Conservation (phyloP, 805 yeast genomes). For the Ogataea salicorniae region DNA sequence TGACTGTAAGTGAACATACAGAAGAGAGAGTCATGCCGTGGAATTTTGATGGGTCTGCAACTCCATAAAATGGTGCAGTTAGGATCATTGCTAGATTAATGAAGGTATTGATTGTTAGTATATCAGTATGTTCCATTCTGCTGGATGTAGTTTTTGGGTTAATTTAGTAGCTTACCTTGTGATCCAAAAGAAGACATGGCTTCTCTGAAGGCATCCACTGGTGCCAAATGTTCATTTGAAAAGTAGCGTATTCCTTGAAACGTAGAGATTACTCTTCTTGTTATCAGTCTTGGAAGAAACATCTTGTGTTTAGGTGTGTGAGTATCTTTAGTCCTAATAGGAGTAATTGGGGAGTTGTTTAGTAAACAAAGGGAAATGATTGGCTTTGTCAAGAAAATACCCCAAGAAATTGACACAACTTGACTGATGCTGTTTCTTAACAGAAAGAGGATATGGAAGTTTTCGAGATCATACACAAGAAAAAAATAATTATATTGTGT, state of each 20-base stretch:
- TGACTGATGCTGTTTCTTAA: no score
- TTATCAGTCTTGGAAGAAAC: background rate
- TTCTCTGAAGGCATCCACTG: constrained; percentile 26
- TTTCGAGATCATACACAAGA: no score
- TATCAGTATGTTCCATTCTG: constrained; percentile 17
- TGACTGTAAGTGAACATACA: constrained; percentile 72
- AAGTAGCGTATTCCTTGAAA: constrained; percentile 1
- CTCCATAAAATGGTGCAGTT: constrained; percentile 39
- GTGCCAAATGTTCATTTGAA: constrained; percentile 18
- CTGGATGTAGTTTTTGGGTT: constrained; percentile 13
- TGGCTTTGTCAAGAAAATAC: no score
- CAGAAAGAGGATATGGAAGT: no score
- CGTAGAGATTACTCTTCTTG: background rate
- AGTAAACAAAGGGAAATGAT: no score
- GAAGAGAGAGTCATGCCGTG: constrained; percentile 87
- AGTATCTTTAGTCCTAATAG: no score
- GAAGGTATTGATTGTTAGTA: constrained; percentile 35
- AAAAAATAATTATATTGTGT: no score
- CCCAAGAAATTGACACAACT: no score
- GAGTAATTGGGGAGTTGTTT: no score
- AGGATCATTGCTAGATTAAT: constrained; percentile 44
- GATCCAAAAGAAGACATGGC: constrained; percentile 33
- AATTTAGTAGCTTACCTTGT: constrained; percentile 23
- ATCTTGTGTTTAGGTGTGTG: no score
- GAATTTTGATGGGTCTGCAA: constrained; percentile 21